Base-by-base conservation (phyloP, 2,329 filamentous ascomycete species). In the Monosporascus sp. region DNA sequence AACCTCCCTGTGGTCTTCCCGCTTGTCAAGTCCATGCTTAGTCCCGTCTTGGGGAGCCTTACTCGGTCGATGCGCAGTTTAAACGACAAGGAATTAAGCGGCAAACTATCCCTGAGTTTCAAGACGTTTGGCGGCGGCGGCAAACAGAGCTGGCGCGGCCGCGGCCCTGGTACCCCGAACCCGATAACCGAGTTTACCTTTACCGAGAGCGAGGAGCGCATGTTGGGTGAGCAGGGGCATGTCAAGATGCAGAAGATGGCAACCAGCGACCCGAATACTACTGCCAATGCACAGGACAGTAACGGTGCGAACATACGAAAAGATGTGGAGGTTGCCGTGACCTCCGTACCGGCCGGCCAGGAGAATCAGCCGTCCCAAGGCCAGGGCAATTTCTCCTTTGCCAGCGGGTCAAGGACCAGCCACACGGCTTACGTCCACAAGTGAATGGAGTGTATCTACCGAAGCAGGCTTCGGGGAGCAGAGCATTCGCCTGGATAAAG, bases 1-100 rank as follows among this genome's bases (percentile, higher is more conserved):
- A 75, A 75, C 58, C 62, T 75, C 3, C 72, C 70, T 5, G 70
- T 75, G 66, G 66, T 77, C 50, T 76, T 77, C 63, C 73, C 76
- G 7, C 63, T 78, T 1, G 53, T 78, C 51, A 72, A 73, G 56
- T 59, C 55, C 45, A 71, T 67, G 68, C 61, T 74, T 15, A 59
- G 55, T 3, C 72, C 71, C 1, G 20, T 61, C 14, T 37, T 74
- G 3, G 62, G 63, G 27, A 59, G 60, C 5, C 63, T 75, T 39
- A 67, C 72, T 37, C 68, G 64, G 22, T 54, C 67, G 8, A 60
- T 74, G n/a, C 66, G 31, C 11, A 35, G 31, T 35, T 14, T 9
- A 5, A 35, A 11, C 9, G 31, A 35, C 3, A 35, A 35, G 11
- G 31, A 68, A 9, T 72, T 72, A 1, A 68, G 70, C 2, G 65